A percentile compares a stretch with the other conserved stretches of the same genome.
Conservation (phyloP, 2,329 filamentous ascomycete species). For the Macroventuria anomochaeta region DNA sequence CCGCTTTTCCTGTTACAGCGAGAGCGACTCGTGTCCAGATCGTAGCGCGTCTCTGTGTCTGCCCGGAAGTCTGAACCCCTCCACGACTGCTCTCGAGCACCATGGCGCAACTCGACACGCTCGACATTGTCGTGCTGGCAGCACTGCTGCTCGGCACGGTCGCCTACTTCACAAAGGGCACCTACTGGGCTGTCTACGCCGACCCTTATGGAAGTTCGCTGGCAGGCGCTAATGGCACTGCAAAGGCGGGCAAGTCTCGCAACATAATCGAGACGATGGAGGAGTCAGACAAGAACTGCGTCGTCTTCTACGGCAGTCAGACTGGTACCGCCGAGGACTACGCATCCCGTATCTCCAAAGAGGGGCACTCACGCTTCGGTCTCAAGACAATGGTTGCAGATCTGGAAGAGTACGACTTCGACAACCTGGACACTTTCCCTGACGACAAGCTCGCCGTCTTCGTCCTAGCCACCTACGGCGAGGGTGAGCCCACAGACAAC, state of each 20-base stretch:
- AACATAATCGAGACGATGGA: conserved; percentile 97
- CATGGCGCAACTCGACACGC: conserved; percentile 95
- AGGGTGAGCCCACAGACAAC: conserved; percentile 98
- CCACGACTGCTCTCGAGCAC: conserved; percentile 41
- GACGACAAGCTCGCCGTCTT: conserved; percentile 94
- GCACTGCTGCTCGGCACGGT: conserved; percentile 83
- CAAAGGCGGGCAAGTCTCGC: conserved; percentile 82
- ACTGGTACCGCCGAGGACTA: conserved; percentile 99
- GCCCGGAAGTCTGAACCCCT: conserved; percentile 14
- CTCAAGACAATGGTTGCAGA: conserved; percentile 98
- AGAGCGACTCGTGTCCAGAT: conserved; percentile 30
- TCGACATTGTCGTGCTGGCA: conserved; percentile 91
- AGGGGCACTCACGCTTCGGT: conserved; percentile 94
- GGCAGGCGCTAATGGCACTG: conserved; percentile 67
- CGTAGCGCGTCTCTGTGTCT: conserved; percentile 21
- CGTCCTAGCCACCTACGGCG: conserved; percentile 94
- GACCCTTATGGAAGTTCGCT: conserved; percentile 85
- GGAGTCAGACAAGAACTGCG: conserved; percentile 93
- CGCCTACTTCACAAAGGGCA: conserved; percentile 98
- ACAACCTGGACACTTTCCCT: conserved; percentile 87
- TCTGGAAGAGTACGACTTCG: conserved; percentile 96
- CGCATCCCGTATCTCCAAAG: conserved; percentile 92
- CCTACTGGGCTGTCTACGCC: conserved; percentile 85
- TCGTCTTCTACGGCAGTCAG: conserved; percentile 98
- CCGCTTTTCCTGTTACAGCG: conserved; percentile 38